Evolutionary conservation across 192 early-diverging fungal species (phyloP).

Genomic region (Linnemannia elongata): DNA sequence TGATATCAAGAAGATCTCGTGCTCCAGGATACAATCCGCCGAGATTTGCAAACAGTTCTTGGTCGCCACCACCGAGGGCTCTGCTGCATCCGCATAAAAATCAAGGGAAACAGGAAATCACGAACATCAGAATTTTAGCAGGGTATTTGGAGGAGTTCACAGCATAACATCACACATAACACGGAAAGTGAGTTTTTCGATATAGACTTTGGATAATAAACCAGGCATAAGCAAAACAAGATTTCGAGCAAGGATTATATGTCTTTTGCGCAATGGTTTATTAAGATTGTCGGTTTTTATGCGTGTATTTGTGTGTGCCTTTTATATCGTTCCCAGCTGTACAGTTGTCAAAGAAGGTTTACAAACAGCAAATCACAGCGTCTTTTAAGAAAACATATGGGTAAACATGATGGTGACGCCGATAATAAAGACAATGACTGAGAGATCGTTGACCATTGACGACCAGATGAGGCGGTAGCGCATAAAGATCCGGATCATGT

Average conservation of each 20-base stretch:
- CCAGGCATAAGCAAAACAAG: too few relatives aligned
- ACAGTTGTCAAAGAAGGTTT: too few relatives aligned
- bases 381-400: slow-evolving; percentile 43
- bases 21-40: slow-evolving; percentile 57
- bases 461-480: slow-evolving; percentile 70
- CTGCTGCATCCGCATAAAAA: slow-evolving; percentile 28
- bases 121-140: neutral
- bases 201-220: neutral
- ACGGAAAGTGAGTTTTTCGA: neutral
- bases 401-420: slow-evolving; percentile 53
- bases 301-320: neutral
- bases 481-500: slow-evolving; percentile 60
- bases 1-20: slow-evolving; percentile 51
- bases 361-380: too few relatives aligned
- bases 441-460: slow-evolving; percentile 65
- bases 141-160: neutral
- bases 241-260: too few relatives aligned
- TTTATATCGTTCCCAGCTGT: too few relatives aligned
- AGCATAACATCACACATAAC: neutral
- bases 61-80: slow-evolving; percentile 42
- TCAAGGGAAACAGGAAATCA: neutral
- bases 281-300: neutral
- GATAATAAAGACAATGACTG: slow-evolving; percentile 63
- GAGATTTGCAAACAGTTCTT: slow-evolving; percentile 57
- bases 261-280: too few relatives aligned